Evolutionary conservation across 179 eudicot species (phyloP), one percentile per base, ranked within the genome.

Genomic region (Spergularia azorica): DNA sequence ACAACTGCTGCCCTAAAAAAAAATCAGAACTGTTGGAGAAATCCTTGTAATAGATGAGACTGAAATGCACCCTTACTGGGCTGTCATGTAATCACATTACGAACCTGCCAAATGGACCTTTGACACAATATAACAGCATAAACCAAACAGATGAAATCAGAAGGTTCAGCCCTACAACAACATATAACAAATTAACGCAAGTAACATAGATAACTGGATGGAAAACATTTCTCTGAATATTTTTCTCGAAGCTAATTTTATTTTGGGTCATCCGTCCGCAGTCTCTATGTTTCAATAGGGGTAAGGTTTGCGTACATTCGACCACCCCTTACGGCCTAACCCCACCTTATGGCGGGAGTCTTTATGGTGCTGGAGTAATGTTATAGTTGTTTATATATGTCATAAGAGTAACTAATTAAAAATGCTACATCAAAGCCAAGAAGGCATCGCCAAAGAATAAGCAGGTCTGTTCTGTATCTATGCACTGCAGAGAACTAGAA

Each of bases 381-480:
- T 36, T 36, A 36, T 36, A 0, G 38, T 36, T 36, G 38, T 36
- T 36, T 36, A 36, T 36, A 54, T 56, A 39, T 41, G 73, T 26
- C 17, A 51, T 14, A 26, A 54, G 11, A 21, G 20, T 54, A 13
- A 26, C 20, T 36, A 36, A 36, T 36, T 36, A 36, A 15, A n/a
- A 36, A 15, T 21, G 63, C 52, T 55, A 56, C 38, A 36, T 36
- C 3, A 36, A 36, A 36, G 38, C 38, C 38, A 36, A 26, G 32
- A 26, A 26, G 32, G 32, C 32, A 26, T 26, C 32, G 32, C 32
- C 32, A 26, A 26, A 26, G 32, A 26, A 26, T 26, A 21, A 63
- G 62, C 46, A 41, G n/a, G 57, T 41, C 13, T 54, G 20, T 17
- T 80, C 74, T 21, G n/a, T n/a, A 67, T 48, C 52, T 17, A 73